Evolutionary conservation across 202 grass and related monocot species (phyloP).

Genomic region (Carex sylvatica): DNA sequence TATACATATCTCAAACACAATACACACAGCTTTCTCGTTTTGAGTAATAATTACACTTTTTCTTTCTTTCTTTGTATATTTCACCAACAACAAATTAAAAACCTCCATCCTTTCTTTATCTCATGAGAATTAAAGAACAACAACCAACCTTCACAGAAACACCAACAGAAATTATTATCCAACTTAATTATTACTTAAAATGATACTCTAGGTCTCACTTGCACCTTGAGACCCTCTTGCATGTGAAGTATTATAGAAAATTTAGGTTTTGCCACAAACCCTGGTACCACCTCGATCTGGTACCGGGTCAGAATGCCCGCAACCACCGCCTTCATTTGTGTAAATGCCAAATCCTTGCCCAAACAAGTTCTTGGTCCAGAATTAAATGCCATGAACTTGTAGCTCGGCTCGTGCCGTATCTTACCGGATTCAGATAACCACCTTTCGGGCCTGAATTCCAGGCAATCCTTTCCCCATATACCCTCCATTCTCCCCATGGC

Average conservation of each 20-base stretch:
- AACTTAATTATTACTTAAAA: neutral
- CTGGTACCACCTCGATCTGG: constrained; percentile 29
- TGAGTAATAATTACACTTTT: neutral
- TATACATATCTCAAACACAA: neutral
- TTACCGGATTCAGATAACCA: constrained; percentile 51
- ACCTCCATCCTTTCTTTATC: neutral
- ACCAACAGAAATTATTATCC: neutral
- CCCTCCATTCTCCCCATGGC: constrained; percentile 71
- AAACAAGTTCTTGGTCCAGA: constrained; percentile 63
- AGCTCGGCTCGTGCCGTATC: constrained; percentile 52
- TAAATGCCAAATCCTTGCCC: constrained; percentile 56
- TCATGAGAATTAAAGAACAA: constrained; percentile 16
- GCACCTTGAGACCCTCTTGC: constrained; percentile 62
- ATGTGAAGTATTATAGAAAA: constrained; percentile 75
- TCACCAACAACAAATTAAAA: neutral
- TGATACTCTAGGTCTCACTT: constrained; percentile 23
- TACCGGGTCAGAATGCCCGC: constrained; percentile 45
- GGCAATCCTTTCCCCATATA: constrained; percentile 75
- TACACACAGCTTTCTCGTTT: neutral
- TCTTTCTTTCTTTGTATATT: neutral
- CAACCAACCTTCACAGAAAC: neutral
- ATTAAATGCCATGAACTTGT: constrained; percentile 82
- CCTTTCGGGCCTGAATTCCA: constrained; percentile 68
- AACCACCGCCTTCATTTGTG: constrained; percentile 57
- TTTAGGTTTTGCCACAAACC: constrained; percentile 35